Evolutionary conservation across 2,329 filamentous ascomycete species (phyloP).

Genomic region (Mycosphaerella sp.): DNA sequence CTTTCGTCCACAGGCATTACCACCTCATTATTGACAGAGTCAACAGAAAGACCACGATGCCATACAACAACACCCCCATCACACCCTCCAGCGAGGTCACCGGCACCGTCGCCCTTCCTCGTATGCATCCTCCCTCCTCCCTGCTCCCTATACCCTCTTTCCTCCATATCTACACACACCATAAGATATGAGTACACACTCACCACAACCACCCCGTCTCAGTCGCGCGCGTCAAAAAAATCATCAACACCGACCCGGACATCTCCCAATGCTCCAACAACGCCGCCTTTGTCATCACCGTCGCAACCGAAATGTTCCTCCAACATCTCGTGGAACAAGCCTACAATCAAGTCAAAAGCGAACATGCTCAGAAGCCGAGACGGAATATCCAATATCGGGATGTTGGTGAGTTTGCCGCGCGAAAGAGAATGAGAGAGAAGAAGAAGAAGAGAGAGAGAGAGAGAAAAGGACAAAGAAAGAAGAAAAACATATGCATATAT

Average conservation of each 20-base stretch:
- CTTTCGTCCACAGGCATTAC: not conserved
- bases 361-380: slow-evolving; percentile 68
- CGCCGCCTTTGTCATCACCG: slow-evolving; percentile 85
- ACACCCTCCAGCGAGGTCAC: slow-evolving; percentile 74
- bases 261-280: slow-evolving; percentile 84
- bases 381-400: slow-evolving; percentile 96
- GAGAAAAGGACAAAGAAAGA: too few species aligned
- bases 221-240: slow-evolving; percentile 96
- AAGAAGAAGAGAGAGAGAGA: too few species aligned
- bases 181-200: not conserved
- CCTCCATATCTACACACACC: too few species aligned
- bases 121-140: slow-evolving; percentile 48
- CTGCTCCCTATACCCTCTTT: not conserved
- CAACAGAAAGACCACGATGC: slow-evolving; percentile 53
- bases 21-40: not conserved
- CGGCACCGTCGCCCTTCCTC: slow-evolving; percentile 75
- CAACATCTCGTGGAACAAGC: slow-evolving; percentile 82
- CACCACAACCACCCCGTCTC: slow-evolving; percentile 3
- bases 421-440: too few species aligned
- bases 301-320: slow-evolving; percentile 94
- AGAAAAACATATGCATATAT: too few species aligned
- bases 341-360: slow-evolving; percentile 81
- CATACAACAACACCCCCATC: slow-evolving; percentile 82
- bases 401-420: slow-evolving; percentile 55
- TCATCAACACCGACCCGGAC: slow-evolving; percentile 81